Evolutionary conservation across 768 basidiomycete species (phyloP).

Genomic region (Mycena filopes): DNA sequence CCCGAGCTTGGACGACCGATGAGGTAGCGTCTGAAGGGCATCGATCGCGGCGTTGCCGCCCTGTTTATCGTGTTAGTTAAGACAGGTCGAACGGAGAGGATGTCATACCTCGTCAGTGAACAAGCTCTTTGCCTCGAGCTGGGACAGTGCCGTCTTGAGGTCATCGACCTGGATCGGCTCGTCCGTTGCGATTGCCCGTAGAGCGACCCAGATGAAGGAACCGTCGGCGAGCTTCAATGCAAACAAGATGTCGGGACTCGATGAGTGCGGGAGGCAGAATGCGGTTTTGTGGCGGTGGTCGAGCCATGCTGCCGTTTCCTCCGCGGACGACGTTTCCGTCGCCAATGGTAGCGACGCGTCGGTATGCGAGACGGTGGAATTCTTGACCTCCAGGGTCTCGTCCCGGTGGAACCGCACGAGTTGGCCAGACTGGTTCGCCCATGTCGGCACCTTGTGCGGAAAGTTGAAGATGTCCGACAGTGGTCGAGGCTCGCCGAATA

Average conservation of each 20-base stretch:
- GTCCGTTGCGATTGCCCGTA: slow-evolving; percentile 1
- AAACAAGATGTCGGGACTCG: slow-evolving; percentile 9
- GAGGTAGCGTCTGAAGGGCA: too few relatives aligned
- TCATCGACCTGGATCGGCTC: not conserved
- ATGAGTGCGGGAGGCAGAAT: slow-evolving; percentile 8
- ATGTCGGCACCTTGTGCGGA: slow-evolving; percentile 3
- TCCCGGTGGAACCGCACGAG: too few relatives aligned
- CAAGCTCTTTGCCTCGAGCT: not conserved
- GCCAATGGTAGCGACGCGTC: slow-evolving; percentile 4
- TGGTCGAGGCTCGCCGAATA: not conserved
- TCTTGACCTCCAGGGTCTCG: not conserved
- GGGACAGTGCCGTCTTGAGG: not conserved
- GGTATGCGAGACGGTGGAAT: not conserved
- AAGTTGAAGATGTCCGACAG: slow-evolving; percentile 6
- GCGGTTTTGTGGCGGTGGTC: not conserved
- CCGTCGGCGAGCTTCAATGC: slow-evolving; percentile 10
- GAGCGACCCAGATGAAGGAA: too few relatives aligned
- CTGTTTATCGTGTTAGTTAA: not conserved
- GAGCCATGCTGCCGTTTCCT: too few relatives aligned
- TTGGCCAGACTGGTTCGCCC: slow-evolving; percentile 14
- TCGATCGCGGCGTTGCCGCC: too few relatives aligned
- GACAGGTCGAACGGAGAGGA: not conserved
- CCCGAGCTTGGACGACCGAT: too few relatives aligned
- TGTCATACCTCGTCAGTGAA: not conserved
- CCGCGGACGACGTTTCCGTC: not conserved